Evolutionary conservation across 345 rosid genomes (phyloP).

Genomic region (Geranium brycei): DNA sequence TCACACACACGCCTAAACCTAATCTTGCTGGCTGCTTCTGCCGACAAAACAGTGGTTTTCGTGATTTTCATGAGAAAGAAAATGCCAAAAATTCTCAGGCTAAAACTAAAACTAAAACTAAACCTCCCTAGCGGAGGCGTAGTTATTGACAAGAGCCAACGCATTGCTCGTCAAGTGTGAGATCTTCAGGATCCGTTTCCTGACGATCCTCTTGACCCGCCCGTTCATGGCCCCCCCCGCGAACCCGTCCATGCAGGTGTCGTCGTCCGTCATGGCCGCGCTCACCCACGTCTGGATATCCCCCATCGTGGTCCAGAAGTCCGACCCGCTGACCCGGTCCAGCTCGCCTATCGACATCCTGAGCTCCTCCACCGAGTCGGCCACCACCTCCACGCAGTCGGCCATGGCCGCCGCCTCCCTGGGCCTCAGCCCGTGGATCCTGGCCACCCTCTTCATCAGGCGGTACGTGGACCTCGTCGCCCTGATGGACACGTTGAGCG

Average conservation of each 20-base stretch:
- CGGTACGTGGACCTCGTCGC: slow-evolving; percentile 28
- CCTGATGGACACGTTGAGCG: slow-evolving; percentile 46
- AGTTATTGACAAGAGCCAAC: slow-evolving; percentile 52
- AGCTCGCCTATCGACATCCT: slow-evolving; percentile 46
- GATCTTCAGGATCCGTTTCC: slow-evolving; percentile 25
- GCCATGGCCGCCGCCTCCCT: slow-evolving; percentile 41
- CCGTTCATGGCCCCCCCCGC: slow-evolving; percentile 28
- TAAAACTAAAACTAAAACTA: too few relatives aligned
- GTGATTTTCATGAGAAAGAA: too few relatives aligned
- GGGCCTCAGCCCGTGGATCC: slow-evolving; percentile 25
- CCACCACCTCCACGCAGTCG: slow-evolving; percentile 58
- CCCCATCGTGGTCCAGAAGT: slow-evolving; percentile 27
- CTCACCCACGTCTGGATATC: slow-evolving; percentile 74
- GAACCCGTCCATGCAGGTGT: slow-evolving; percentile 65
- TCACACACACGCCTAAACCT: too few relatives aligned
- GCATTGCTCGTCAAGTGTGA: slow-evolving; percentile 68
- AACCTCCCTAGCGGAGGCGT: slow-evolving; percentile 19
- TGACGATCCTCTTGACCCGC: slow-evolving; percentile 23
- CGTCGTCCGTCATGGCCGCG: slow-evolving; percentile 60
- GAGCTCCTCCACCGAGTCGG: slow-evolving; percentile 43
- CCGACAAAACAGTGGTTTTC: too few relatives aligned
- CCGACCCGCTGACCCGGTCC: slow-evolving; percentile 18
- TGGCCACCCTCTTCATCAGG: slow-evolving; percentile 35
- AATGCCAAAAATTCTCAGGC: too few relatives aligned
- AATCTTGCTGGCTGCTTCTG: too few relatives aligned